These are phyloP conservation scores for Psophocarpus tetragonolobus DNA, from an alignment of 306 rosid genomes.

Conservation along the genomic window DNA sequence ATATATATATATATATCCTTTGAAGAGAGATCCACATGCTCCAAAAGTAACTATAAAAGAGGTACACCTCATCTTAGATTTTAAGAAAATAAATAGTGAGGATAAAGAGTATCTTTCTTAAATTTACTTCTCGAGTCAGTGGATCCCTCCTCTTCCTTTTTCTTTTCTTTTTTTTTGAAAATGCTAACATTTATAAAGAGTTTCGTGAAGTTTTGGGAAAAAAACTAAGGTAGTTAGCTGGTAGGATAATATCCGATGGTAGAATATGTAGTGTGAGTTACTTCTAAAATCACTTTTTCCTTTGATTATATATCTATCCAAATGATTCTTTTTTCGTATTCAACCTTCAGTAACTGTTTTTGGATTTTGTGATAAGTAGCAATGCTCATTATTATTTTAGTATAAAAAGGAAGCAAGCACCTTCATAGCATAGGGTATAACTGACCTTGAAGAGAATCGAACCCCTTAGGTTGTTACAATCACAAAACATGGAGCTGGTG, in stretches of 20 bases:
- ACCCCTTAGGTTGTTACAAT: constrained; percentile 1
- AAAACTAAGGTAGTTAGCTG: not conserved
- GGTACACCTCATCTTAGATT: too few relatives aligned
- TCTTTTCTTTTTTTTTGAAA: not conserved
- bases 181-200: not conserved
- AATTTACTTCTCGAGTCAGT: too few relatives aligned
- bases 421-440: not conserved
- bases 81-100: too few relatives aligned
- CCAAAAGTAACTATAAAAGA: too few relatives aligned
- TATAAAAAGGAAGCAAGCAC: not conserved
- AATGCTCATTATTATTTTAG: not conserved
- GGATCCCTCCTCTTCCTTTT: too few relatives aligned
- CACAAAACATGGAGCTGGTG: not conserved
- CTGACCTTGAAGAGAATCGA: constrained; percentile 5
- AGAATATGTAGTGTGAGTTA: not conserved
- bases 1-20: too few relatives aligned
- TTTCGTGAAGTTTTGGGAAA: not conserved
- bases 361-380: not conserved
- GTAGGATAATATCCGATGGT: not conserved
- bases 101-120: too few relatives aligned
- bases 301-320: not conserved
- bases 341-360: not conserved
- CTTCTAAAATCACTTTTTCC: not conserved
- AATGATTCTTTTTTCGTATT: not conserved
- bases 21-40: too few relatives aligned